Evolutionary conservation across 169 alveolate species (phyloP).

Genomic region (Plasmodium vivax): DNA sequence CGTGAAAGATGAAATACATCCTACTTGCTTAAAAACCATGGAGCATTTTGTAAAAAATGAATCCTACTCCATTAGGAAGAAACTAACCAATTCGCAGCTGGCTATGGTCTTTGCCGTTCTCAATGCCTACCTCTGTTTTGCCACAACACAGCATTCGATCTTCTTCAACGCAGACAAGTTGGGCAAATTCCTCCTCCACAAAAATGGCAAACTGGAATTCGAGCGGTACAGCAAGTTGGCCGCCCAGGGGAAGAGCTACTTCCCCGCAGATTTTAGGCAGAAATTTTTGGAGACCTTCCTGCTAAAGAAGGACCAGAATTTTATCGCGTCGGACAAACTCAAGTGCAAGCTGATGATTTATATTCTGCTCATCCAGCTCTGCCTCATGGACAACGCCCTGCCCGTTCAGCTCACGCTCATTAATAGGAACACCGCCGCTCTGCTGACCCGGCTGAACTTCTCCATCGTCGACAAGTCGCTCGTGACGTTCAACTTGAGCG

Average conservation of each 20-base stretch:
- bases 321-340: conserved; percentile 12
- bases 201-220: conserved; percentile 15
- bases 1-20: conserved; percentile 56
- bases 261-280: conserved; percentile 12
- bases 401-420: conserved; percentile 29
- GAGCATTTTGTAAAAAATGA: neutral
- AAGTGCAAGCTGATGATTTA: conserved; percentile 48
- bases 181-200: conserved; percentile 26
- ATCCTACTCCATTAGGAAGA: conserved; percentile 11
- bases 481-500: conserved; percentile 21
- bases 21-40: conserved; percentile 47
- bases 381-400: conserved; percentile 32
- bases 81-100: conserved; percentile 3
- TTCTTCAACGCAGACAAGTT: conserved; percentile 12
- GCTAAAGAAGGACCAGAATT: conserved; percentile 18
- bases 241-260: conserved; percentile 9
- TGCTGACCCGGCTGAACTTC: conserved; percentile 24
- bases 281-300: conserved; percentile 45
- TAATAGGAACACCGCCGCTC: conserved; percentile 10
- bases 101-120: conserved; percentile 30
- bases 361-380: conserved; percentile 40
- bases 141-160: neutral
- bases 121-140: conserved; percentile 60
- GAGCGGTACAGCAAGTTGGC: neutral
- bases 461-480: neutral